A percentile compares a stretch with the other conserved stretches of the same genome.
Evolutionary conservation across 768 basidiomycete species (phyloP).

Genomic region (Kondoa subrosea): DNA sequence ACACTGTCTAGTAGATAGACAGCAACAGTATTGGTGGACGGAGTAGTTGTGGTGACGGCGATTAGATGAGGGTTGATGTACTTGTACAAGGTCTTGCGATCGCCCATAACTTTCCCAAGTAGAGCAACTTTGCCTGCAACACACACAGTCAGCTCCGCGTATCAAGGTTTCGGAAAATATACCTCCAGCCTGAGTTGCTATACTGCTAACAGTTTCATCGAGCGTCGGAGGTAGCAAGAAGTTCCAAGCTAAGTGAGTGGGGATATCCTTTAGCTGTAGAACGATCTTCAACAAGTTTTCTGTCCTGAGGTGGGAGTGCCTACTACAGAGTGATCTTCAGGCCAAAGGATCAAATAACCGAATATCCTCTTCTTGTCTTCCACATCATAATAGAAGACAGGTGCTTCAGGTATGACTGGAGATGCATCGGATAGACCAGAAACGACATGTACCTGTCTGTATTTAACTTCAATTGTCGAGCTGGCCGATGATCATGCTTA

Average conservation of each 20-base stretch:
- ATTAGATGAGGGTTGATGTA: constrained; percentile 72
- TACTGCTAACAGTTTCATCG: neutral
- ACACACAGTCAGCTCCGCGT: neutral
- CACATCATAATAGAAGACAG: neutral
- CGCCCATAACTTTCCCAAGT: constrained; percentile 65
- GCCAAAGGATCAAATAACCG: neutral
- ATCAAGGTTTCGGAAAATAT: neutral
- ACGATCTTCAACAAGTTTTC: no score
- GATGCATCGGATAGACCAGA: neutral
- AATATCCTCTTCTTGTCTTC: neutral
- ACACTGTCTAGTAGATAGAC: constrained; percentile 63
- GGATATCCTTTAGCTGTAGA: neutral
- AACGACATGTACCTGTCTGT: neutral
- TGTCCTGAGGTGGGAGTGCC: neutral
- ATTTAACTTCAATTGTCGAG: neutral
- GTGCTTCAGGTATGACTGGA: neutral
- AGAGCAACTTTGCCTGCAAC: constrained; percentile 48
- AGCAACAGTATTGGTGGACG: constrained; percentile 37
- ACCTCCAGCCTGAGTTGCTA: neutral
- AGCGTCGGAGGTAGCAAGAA: neutral
- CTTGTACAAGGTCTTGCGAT: constrained; percentile 80
- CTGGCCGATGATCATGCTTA: neutral
- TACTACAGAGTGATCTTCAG: constrained; percentile 6
- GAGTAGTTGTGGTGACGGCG: constrained; percentile 34
- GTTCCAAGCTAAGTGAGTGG: neutral